phyloP scores from a whole-genome alignment of 202 grass and related monocot genomes.

The Hordeum pubiflorum region DNA sequence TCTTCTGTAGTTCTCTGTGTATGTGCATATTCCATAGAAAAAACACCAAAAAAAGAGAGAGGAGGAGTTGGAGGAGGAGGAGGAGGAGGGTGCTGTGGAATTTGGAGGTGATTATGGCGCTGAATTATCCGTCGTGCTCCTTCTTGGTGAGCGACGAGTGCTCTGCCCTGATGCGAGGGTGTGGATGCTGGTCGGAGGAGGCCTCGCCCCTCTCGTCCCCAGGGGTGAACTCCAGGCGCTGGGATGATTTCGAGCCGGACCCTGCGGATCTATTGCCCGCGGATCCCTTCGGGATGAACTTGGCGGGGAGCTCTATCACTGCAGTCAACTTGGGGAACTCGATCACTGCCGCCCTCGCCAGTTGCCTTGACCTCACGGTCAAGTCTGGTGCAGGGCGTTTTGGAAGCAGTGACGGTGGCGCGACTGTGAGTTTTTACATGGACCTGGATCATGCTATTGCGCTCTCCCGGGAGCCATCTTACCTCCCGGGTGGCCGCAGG shows the following conservation, averaged over 20 bases:
- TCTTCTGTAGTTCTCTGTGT: background rate
- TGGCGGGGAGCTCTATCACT: constrained; percentile 24
- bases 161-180: constrained; percentile 30
- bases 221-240: constrained; percentile 25
- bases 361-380: constrained; percentile 24
- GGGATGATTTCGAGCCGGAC: constrained; percentile 42
- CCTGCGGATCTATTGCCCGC: constrained; percentile 47
- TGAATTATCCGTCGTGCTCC: constrained; percentile 43
- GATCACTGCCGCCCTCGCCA: constrained; percentile 25
- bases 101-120: constrained; percentile 31
- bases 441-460: constrained; percentile 16
- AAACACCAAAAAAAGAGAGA: background rate
- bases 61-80: background rate
- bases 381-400: constrained; percentile 23
- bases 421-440: constrained; percentile 29
- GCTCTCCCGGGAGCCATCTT: background rate
- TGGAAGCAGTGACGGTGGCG: background rate
- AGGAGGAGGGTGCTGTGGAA: background rate
- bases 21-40: constrained; percentile 10
- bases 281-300: constrained; percentile 75
- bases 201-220: constrained; percentile 47
- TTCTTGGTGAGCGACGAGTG: constrained; percentile 32
- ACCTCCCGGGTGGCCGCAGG: background rate
- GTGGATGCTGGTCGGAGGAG: constrained; percentile 37
- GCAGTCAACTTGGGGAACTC: constrained; percentile 25